A percentile compares a stretch with the other conserved stretches of the same genome.
phyloP scores from a whole-genome alignment of 1,139 yeast species.

The Hemisphaericaspora xylofermentans region DNA sequence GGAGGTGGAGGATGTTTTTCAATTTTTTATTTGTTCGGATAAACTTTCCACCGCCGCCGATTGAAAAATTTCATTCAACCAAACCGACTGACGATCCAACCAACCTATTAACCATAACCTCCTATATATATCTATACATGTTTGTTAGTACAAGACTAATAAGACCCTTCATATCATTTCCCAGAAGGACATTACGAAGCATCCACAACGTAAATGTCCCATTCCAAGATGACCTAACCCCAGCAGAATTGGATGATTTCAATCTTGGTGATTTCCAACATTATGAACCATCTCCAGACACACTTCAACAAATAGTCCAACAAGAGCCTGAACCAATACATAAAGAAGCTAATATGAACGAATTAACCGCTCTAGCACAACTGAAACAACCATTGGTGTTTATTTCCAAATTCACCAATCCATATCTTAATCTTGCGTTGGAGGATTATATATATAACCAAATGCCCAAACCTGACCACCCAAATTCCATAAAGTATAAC shows the following conservation, averaged over 20 bases:
- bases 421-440: conserved; percentile 74
- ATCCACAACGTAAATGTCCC: conserved; percentile 28
- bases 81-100: not conserved
- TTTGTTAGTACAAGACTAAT: not conserved
- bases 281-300: conserved; percentile 35
- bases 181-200: conserved; percentile 1
- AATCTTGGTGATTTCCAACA: conserved; percentile 41
- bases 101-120: not conserved
- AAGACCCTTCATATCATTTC: not conserved
- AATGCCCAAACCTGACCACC: conserved; percentile 48
- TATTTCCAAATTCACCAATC: conserved; percentile 52
- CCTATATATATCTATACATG: not conserved
- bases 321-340: not conserved
- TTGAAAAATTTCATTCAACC: not conserved
- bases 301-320: conserved; percentile 14
- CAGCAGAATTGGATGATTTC: conserved; percentile 36
- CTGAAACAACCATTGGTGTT: conserved; percentile 39
- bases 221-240: conserved; percentile 40
- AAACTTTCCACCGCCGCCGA: not conserved
- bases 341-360: not conserved
- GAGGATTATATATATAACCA: conserved; percentile 75
- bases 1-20: not conserved
- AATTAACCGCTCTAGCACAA: not conserved
- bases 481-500: conserved; percentile 27
- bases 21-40: no score